Conservation (phyloP, 371 early-diverging fungal genomes). For the Lichtheimia ramosa region DNA sequence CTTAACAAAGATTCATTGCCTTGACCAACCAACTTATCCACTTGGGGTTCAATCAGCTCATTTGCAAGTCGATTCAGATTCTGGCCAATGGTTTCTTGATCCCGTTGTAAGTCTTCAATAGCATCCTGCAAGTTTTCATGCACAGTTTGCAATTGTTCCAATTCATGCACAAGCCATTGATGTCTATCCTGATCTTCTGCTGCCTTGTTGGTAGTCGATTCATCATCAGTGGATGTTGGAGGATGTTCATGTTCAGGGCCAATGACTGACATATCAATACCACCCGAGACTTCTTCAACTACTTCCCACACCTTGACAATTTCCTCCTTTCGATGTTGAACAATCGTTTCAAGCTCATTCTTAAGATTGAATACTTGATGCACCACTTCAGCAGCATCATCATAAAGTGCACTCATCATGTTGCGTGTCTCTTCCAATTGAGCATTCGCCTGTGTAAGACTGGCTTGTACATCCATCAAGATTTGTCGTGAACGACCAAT, state of each 20-base stretch:
- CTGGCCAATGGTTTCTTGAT: conserved; percentile 40
- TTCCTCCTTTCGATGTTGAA: conserved; percentile 59
- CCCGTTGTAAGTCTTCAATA: conserved; percentile 38
- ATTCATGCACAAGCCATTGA: conserved; percentile 57
- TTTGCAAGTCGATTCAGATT: conserved; percentile 25
- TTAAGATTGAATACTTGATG: conserved; percentile 53
- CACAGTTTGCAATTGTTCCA: conserved; percentile 54
- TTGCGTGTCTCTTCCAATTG: conserved; percentile 51
- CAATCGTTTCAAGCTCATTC: conserved; percentile 54
- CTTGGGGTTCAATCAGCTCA: conserved; percentile 41
- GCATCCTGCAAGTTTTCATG: conserved; percentile 42
- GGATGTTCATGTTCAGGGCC: conserved; percentile 8
- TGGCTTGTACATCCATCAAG: conserved; percentile 42
- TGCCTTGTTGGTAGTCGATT: conserved; percentile 2
- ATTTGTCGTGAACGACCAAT: conserved; percentile 40
- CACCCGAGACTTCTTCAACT: conserved; percentile 53
- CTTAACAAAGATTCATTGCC: conserved; percentile 31
- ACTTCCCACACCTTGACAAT: conserved; percentile 66
- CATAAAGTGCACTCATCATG: conserved; percentile 51
- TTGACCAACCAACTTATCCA: conserved; percentile 38
- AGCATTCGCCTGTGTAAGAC: conserved; percentile 45
- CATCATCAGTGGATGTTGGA: not conserved
- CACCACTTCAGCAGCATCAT: conserved; percentile 60
- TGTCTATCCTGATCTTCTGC: conserved; percentile 51
- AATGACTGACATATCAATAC: conserved; percentile 19